These are phyloP conservation scores for Poa pratensis DNA, from an alignment of 176 grass and related monocot genomes.

Conservation along the genomic window DNA sequence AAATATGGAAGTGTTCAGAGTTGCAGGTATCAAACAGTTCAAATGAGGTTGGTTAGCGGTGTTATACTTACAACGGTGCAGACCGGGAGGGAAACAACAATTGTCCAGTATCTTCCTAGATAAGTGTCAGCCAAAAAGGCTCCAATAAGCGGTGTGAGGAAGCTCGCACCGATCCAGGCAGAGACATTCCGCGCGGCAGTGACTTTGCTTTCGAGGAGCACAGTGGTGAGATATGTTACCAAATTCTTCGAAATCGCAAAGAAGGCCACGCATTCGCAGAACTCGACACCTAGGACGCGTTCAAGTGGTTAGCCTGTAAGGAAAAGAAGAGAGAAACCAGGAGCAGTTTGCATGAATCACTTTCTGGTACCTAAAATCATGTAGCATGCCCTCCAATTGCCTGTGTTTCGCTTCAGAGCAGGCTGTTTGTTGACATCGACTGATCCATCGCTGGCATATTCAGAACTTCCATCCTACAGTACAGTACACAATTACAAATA, in stretches of 20 bases:
- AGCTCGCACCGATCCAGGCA: conserved; percentile 18
- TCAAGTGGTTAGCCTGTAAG: not conserved
- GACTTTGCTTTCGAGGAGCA: conserved; percentile 36
- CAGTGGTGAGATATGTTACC: conserved; percentile 38
- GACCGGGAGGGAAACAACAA: conserved; percentile 6
- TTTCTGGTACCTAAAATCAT: conserved; percentile 33
- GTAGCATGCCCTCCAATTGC: conserved; percentile 45
- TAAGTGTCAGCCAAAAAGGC: conserved; percentile 47
- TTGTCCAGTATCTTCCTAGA: conserved; percentile 43
- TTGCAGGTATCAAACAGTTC: not conserved
- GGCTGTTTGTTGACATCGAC: conserved; percentile 41
- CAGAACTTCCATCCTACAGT: conserved; percentile 10
- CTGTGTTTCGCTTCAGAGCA: conserved; percentile 42
- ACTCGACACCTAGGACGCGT: conserved; percentile 28
- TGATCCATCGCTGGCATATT: conserved; percentile 27
- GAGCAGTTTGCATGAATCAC: not conserved
- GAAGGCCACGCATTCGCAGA: not conserved
- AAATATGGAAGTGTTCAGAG: conserved; percentile 3
- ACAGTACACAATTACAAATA: not conserved
- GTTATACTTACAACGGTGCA: conserved; percentile 4
- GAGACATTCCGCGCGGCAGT: conserved; percentile 27
- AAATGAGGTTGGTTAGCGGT: not conserved
- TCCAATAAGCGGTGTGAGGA: conserved; percentile 32
- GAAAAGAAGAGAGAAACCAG: not conserved
- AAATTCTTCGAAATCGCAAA: conserved; percentile 18